phyloP scores from a whole-genome alignment of 148 eudicot species.

The Rhododendron ferrugineum region DNA sequence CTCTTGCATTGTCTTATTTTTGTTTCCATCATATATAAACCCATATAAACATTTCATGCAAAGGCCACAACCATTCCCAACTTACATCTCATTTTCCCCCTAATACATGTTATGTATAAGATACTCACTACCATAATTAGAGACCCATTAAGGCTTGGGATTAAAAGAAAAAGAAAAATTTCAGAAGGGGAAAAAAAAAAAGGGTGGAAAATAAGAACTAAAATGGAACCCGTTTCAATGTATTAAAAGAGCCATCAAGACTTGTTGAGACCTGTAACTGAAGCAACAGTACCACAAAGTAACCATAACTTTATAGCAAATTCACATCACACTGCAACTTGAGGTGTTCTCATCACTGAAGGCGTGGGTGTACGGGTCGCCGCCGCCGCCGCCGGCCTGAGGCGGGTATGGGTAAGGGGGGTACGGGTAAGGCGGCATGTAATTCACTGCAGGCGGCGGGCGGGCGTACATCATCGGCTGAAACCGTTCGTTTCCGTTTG shows the following conservation, averaged over 20 bases:
- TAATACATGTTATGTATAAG: not conserved
- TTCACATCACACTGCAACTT: slow-evolving; percentile 86
- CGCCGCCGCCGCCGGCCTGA: slow-evolving; percentile 28
- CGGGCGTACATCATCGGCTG: slow-evolving; percentile 95
- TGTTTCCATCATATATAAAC: not conserved
- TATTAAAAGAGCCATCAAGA: not conserved
- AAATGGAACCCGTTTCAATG: slow-evolving; percentile 4
- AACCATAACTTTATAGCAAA: not conserved
- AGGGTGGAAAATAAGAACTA: not conserved
- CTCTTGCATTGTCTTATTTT: not conserved
- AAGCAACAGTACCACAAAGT: not conserved
- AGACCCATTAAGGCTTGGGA: not conserved
- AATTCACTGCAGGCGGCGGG: slow-evolving; percentile 70
- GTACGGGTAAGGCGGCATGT: slow-evolving; percentile 34
- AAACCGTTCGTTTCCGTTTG: slow-evolving; percentile 72
- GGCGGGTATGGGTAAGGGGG: slow-evolving; percentile 34
- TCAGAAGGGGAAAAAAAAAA: not conserved
- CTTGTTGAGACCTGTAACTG: not conserved
- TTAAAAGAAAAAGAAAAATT: not conserved
- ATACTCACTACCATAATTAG: slow-evolving; percentile 9
- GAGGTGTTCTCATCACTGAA: slow-evolving; percentile 89
- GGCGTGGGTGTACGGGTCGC: slow-evolving; percentile 55
- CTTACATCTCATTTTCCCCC: not conserved
- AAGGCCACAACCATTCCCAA: slow-evolving; percentile 6
- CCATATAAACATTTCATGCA: not conserved